Conservation (phyloP, 805 yeast species). For the Ogataea neopini region DNA sequence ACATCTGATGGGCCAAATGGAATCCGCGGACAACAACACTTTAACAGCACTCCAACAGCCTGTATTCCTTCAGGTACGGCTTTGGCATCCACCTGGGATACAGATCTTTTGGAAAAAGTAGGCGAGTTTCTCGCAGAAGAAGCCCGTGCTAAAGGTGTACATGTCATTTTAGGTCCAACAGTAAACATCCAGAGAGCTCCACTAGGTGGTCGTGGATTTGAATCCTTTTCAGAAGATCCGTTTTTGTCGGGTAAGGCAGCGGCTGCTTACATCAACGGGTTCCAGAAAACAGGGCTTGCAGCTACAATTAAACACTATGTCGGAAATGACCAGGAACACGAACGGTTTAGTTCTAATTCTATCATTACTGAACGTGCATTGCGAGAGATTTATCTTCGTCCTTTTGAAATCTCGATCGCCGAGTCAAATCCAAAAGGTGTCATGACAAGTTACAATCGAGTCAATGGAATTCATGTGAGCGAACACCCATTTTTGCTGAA, state of each 20-base stretch:
- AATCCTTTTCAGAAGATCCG: slow-evolving; percentile 65
- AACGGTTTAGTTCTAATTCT: slow-evolving; percentile 49
- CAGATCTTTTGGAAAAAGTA: slow-evolving; percentile 37
- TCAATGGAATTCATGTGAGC: slow-evolving; percentile 61
- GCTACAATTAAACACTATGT: slow-evolving; percentile 66
- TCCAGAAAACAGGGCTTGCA: slow-evolving; percentile 50
- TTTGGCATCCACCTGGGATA: slow-evolving; percentile 46
- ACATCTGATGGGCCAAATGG: slow-evolving; percentile 51
- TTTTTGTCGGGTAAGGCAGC: slow-evolving; percentile 46
- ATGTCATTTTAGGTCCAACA: slow-evolving; percentile 39
- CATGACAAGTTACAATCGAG: slow-evolving; percentile 64
- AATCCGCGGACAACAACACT: slow-evolving; percentile 44
- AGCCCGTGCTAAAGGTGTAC: slow-evolving; percentile 46
- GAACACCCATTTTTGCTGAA: slow-evolving; percentile 45
- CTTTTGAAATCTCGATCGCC: slow-evolving; percentile 60
- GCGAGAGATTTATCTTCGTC: slow-evolving; percentile 63
- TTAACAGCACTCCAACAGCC: slow-evolving; percentile 43
- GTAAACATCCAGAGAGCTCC: slow-evolving; percentile 46
- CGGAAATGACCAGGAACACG: slow-evolving; percentile 62
- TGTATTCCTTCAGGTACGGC: slow-evolving; percentile 51
- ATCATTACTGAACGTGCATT: slow-evolving; percentile 59
- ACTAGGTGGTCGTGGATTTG: slow-evolving; percentile 59
- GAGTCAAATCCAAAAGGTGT: slow-evolving; percentile 53
- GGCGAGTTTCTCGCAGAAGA: slow-evolving; percentile 46
- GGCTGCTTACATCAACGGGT: slow-evolving; percentile 52